Percentiles rank a stretch among this genome's conserved stretches.
Evolutionary conservation across 192 early-diverging fungal species (phyloP).

Genomic region (Diversispora epigaea): DNA sequence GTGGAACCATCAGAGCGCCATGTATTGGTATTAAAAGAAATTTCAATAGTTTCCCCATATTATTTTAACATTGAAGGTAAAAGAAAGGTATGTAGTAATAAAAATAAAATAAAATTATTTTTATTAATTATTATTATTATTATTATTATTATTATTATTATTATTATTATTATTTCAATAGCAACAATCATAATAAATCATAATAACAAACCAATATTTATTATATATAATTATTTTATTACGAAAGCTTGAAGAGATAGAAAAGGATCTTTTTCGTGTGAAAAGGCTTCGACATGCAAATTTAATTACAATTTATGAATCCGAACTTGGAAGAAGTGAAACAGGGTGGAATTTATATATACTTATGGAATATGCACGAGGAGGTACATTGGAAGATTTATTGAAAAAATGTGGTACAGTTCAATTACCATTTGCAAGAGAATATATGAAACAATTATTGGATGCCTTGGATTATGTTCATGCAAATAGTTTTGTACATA

Average conservation of each 20-base stretch:
- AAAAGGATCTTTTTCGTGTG: conserved; percentile 59
- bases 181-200: not conserved
- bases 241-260: conserved; percentile 50
- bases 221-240: not conserved
- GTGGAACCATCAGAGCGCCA: conserved; percentile 35
- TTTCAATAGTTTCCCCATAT: conserved; percentile 44
- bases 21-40: conserved; percentile 42
- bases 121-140: too few relatives aligned
- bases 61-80: conserved; percentile 57
- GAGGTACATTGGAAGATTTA: conserved; percentile 60
- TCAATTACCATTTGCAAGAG: conserved; percentile 52
- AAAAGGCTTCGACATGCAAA: conserved; percentile 59
- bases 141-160: too few relatives aligned
- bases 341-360: conserved; percentile 50
- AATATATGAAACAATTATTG: conserved; percentile 68
- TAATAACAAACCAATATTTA: not conserved
- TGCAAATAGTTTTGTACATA: conserved; percentile 64
- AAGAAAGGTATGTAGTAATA: conserved; percentile 34
- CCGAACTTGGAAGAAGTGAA: conserved; percentile 46
- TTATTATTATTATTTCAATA: too few relatives aligned
- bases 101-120: too few relatives aligned
- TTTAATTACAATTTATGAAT: conserved; percentile 58
- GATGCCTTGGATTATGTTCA: conserved; percentile 64
- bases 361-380: conserved; percentile 51
- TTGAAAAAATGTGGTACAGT: conserved; percentile 65